Base-by-base conservation (phyloP, 352 stramenopile species). In the Pythium utonaiense region DNA sequence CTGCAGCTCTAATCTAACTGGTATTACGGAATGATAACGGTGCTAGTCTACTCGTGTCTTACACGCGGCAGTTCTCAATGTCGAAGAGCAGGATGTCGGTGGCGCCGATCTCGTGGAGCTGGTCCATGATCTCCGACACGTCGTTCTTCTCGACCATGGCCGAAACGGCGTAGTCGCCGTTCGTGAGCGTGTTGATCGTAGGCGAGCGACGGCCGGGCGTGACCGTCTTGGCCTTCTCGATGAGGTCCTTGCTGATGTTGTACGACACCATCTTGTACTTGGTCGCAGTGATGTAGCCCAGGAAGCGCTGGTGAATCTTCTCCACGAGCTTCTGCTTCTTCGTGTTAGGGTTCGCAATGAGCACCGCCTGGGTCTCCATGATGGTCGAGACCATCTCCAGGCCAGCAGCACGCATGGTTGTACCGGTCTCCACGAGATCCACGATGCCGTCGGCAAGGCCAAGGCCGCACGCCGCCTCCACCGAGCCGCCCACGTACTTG, bases 191-290 rank as follows among this genome's bases (percentile, higher is more conserved):
- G 66, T 96, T 98, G 56, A 98, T 89, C 3, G 92, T 98, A 12
- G 96, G 96, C 22, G 93, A 93, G 57, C 89, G 83, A 61, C 97
- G 98, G 59, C 96, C 97, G 1, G 95, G 96, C 44, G 96, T 98
- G 59, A 99, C 94, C 58, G 69, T 60, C 27, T 88, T 88, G 8
- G 95, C 93, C 40, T 73, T 58, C 8, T 95, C 72, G 21, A 99
- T 71, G 64, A 96, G 86, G 14, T 96, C 83, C 60, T 89, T 79
- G 59, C 74, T 69, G 65, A 99, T 88, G 74, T 99, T 99, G 86
- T 99, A 99, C 59, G 95, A 93, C 50, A 99, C 86, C 96, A 99
- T 98, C 41, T 96, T 83, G 80, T 98, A 98, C 75, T 98, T 98
- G 62, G 82, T 96, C 12, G 95, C 94, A n/a, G 95, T 97, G 60